Base-by-base conservation (phyloP, 2,329 filamentous ascomycete genomes). In the Aspergillus felis region DNA sequence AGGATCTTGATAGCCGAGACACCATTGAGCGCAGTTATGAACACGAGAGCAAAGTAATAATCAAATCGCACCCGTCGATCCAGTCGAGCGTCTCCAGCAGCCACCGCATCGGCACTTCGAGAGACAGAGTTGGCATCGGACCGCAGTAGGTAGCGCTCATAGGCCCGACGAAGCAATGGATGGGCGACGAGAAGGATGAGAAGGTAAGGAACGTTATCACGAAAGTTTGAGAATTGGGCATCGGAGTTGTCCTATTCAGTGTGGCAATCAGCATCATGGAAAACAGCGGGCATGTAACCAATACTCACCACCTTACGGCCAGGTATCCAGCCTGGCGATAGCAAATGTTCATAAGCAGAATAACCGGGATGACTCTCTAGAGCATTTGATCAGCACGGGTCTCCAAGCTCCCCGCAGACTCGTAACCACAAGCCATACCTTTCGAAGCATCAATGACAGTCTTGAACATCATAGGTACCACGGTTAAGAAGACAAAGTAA, bases 401-500 rank as follows among this genome's bases (percentile, higher is more conserved):
- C 48, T 35, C 10, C 35, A 38, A n/a, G 42, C 41, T 47, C n/a
- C 41, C 20, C 46, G 6, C 27, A 20, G 25, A 28, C 17, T 12
- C 49, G 17, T 22, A 49, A 46, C 29, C 42, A 52, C 29, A n/a
- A 12, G 20, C 79, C 81, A 57, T 75, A 92, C 92, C 83, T 76
- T 87, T 84, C 25, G 94, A 99, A 49, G 96, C 91, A 76, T 90
- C 85, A 64, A 92, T 90, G 9, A 89, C 87, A n/a, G 88, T 81
- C 80, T 91, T 96, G 76, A 96, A 91, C 92, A 99, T 99, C 67
- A 87, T 83, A 8, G 91, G 91, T 27, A 97, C 81, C 55, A 80
- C 81, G 5, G 84, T 70, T 29, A 82, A 60, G 66, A 97, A 84
- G 63, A 90, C 76, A 22, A 88, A 50, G 65, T 87, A 89, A 78